Base-by-base conservation (phyloP, 768 basidiomycete species). In the Tulasnella sp. region DNA sequence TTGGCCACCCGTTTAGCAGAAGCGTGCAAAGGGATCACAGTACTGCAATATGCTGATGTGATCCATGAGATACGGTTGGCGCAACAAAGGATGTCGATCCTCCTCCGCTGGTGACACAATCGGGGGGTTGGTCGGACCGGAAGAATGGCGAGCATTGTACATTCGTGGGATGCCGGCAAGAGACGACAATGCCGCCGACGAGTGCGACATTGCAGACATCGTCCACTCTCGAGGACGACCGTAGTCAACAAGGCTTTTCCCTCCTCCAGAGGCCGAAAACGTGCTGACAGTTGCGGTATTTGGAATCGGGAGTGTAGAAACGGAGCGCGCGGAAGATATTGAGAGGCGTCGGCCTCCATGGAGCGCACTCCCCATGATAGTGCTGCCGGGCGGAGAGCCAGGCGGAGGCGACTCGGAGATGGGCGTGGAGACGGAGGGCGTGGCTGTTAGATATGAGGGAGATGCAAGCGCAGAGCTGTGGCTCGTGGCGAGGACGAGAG, bases 121-220 rank as follows among this genome's bases (percentile, higher is more conserved):
- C 6, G 54, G 73, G 4, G 42, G 17, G 29, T 72, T 31, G 54
- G 40, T 67, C 19, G 64, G 39, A 14, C 38, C 34, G 12, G 42
- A 6, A 38, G 36, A 64, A 14, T 38, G 36, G 31, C 34, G 58
- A 12, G 54, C 37, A 37, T 67, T 75, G 74, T 25, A 45, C 6
- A 68, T 34, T 39, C 25, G 3, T 12, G 75, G 75, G 22, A 76
- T 76, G 37, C 67, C 75, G 12, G 75, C 75, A 0, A 76, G 75
- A 19, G 75, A 76, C 15, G 75, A 76, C 25, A 76, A 68, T 5
- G 75, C 75, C 8, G 75, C 75, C 36, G 75, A 76, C n/a, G 75
- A 76, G 37, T 58, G 38, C 17, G 75, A 76, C 39, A 76, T 38
- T 12, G 75, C 49, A 11, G 75, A 76, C 68, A 76, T 70, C 1